Percentiles rank a stretch among this genome's conserved stretches.
Conservation (phyloP, 306 rosid genomes). For the Astragalus glycyphyllos region DNA sequence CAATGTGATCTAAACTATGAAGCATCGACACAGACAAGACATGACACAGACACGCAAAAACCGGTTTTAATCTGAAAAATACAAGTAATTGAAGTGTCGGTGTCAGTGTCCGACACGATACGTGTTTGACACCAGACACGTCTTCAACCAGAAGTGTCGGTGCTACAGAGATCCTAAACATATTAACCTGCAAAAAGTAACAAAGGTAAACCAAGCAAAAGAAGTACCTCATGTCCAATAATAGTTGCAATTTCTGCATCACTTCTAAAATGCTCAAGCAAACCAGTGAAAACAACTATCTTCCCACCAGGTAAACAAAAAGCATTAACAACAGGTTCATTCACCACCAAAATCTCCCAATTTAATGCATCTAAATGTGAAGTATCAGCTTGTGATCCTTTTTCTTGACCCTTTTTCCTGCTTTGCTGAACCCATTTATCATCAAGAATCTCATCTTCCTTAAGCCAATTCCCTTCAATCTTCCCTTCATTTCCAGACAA, state of each 20-base stretch:
- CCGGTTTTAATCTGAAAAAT: no score
- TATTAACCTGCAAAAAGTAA: not conserved
- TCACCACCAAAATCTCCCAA: conserved; percentile 90
- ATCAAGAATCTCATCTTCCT: conserved; percentile 80
- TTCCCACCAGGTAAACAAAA: conserved; percentile 90
- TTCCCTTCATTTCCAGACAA: conserved; percentile 51
- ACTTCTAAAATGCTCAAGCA: conserved; percentile 73
- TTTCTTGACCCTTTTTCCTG: no score
- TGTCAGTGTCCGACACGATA: no score
- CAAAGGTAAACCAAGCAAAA: conserved; percentile 10
- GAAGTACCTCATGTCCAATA: conserved; percentile 81
- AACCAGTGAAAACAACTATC: conserved; percentile 85
- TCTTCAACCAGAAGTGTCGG: no score
- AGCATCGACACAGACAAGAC: no score
- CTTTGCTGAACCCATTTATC: conserved; percentile 76
- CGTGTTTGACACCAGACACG: no score
- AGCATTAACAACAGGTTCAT: conserved; percentile 76
- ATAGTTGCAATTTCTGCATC: conserved; percentile 83
- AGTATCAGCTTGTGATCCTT: conserved; percentile 45
- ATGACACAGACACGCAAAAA: no score
- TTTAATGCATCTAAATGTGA: conserved; percentile 83
- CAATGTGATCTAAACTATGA: no score
- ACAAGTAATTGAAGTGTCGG: no score
- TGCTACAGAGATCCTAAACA: not conserved
- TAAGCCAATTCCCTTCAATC: conserved; percentile 58